Base-by-base conservation (phyloP, 208 protist genomes). In the Acanthamoeba royreba region DNA sequence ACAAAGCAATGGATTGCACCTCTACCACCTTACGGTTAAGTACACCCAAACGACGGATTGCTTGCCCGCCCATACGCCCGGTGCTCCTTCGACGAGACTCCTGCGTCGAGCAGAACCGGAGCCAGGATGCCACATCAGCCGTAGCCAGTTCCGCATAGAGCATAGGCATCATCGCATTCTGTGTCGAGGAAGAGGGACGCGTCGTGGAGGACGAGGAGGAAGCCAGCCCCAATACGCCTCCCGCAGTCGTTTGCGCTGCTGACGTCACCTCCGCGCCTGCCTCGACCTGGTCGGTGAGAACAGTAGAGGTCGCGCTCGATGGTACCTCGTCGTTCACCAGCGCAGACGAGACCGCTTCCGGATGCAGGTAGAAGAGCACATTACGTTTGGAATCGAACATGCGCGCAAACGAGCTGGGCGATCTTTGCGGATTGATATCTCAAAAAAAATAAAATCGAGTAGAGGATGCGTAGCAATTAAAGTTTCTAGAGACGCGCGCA, bases 321-420 rank as follows among this genome's bases (percentile, higher is more conserved):
- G 28, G 33, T 19, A 17, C 3, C 49, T 58, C 49, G 22, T 22
- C 49, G 49, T 58, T 58, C 15, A 22, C 17, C 1, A 83, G 72
- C 15, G 40, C 35, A 28, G n/a, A n/a, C n/a, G 72, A 43, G 35
- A 83, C 28, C 17, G 72, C 42, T 1, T 38, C 45, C 4, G 72
- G 72, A 8, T 40, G 35, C 35, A 83, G 17, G 42, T 83, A 83
- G 72, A 83, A 83, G 7, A 83, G 42, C 42, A 83, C 72, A 52
- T 83, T 83, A 43, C 72, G 72, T 28, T 83, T 83, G 25, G 72
- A 83, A 83, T 83, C 72, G 43, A 83, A 83, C 72, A 83, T 83
- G n/a, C n/a, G n/a, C n/a, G n/a, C n/a, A n/a, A n/a, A n/a, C n/a
- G n/a, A n/a, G n/a, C n/a, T n/a, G n/a, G n/a, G n/a, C 2, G 1